Evolutionary conservation across 2,329 filamentous ascomycete genomes (phyloP).

Genomic region (Aureobasidium mangrovei): DNA sequence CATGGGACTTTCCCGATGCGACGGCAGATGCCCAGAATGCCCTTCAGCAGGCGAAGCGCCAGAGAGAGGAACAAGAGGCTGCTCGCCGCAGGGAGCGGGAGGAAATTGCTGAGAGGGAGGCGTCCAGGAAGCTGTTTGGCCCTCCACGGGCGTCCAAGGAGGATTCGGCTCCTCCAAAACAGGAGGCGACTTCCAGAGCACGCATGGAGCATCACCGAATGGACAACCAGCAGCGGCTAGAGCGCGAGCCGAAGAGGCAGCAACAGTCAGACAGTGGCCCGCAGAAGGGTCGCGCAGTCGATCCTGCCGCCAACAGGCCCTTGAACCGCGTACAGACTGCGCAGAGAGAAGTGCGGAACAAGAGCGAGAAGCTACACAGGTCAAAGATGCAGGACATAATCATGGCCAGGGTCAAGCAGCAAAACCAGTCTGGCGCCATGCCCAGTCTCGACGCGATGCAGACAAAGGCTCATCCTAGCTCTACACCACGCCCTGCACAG

Average conservation of each 20-base stretch:
- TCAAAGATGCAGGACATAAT: neutral
- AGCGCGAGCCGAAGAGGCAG: neutral
- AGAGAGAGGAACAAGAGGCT: neutral
- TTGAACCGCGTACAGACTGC: constrained; percentile 7
- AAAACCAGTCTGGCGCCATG: neutral
- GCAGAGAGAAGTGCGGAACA: neutral
- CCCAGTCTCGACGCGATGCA: neutral
- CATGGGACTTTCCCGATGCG: neutral
- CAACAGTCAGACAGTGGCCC: too few species aligned
- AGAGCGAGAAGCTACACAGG: neutral
- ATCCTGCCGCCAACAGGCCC: neutral
- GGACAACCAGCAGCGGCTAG: neutral
- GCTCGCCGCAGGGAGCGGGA: neutral
- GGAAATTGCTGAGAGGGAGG: neutral
- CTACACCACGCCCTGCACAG: neutral
- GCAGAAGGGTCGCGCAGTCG: neutral
- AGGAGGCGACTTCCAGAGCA: neutral
- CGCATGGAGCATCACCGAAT: neutral
- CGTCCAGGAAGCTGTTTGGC: neutral
- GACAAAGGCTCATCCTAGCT: neutral
- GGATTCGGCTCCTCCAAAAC: neutral
- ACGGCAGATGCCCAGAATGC: neutral
- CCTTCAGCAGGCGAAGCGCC: neutral
- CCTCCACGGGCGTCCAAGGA: neutral
- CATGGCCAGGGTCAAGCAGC: neutral